Evolutionary conservation across 768 basidiomycete species (phyloP).

Genomic region (Panus rudis): DNA sequence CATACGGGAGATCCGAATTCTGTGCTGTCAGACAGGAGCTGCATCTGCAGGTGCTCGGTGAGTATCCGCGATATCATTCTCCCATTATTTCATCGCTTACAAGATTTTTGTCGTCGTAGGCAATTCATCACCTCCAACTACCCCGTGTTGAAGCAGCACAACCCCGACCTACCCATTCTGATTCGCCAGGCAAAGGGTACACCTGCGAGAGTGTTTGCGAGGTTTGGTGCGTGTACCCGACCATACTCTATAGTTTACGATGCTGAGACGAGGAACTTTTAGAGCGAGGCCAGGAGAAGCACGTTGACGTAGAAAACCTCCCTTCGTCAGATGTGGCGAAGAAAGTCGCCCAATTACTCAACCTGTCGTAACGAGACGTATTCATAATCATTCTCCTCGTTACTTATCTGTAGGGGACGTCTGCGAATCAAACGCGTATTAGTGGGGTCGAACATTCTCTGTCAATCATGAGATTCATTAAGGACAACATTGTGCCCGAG

Average conservation of each 20-base stretch:
- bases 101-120: slow-evolving; percentile 30
- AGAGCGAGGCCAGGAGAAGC: slow-evolving; percentile 79
- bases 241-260: neutral
- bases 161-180: slow-evolving; percentile 79
- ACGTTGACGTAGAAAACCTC: slow-evolving; percentile 74
- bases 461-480: no score
- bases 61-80: slow-evolving; percentile 14
- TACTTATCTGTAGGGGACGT: no score
- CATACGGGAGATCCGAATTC: slow-evolving; percentile 71
- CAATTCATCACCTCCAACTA: slow-evolving; percentile 76
- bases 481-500: no score
- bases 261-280: neutral
- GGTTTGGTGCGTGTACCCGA: slow-evolving; percentile 58
- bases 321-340: slow-evolving; percentile 64
- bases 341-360: slow-evolving; percentile 59
- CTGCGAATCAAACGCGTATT: no score
- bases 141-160: slow-evolving; percentile 69
- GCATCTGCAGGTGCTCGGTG: slow-evolving; percentile 79
- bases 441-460: no score
- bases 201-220: slow-evolving; percentile 75
- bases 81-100: neutral
- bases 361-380: slow-evolving; percentile 10
- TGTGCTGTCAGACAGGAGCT: slow-evolving; percentile 70
- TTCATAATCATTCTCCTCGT: no score
- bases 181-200: slow-evolving; percentile 77